These are phyloP conservation scores for Capronia americana DNA, from an alignment of 2,329 filamentous ascomycete species.

Conservation along the genomic window DNA sequence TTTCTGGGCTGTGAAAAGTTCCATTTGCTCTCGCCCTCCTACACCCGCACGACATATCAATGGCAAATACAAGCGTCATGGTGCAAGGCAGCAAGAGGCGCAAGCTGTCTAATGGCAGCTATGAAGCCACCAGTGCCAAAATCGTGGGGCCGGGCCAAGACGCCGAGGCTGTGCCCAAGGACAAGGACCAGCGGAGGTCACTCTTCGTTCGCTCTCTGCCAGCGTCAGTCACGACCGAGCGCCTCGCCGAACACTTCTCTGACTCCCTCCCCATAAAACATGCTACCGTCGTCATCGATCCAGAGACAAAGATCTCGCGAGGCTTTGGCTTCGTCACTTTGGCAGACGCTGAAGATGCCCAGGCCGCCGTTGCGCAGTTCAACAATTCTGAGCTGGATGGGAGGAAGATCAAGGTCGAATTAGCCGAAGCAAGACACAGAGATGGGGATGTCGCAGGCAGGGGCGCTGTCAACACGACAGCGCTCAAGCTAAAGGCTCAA, in stretches of 20 bases:
- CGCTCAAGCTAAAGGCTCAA: constrained; percentile 49
- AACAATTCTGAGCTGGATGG: constrained; percentile 79
- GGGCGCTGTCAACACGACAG: constrained; percentile 46
- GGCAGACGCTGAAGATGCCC: constrained; percentile 88
- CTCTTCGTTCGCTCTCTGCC: constrained; percentile 92
- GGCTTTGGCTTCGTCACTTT: constrained; percentile 98
- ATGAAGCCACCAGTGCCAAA: constrained; percentile 44
- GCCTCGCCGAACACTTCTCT: constrained; percentile 87
- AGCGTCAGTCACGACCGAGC: constrained; percentile 76
- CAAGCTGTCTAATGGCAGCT: constrained; percentile 43
- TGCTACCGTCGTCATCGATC: constrained; percentile 88
- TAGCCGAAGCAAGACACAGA: constrained; percentile 84
- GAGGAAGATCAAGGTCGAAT: constrained; percentile 80
- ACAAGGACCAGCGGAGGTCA: constrained; percentile 60
- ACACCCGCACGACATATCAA: not conserved
- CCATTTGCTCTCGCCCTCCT: constrained; percentile 1
- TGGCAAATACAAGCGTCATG: constrained; percentile 37
- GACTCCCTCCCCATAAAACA: constrained; percentile 95
- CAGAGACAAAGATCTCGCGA: constrained; percentile 82
- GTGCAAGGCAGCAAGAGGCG: constrained; percentile 47
- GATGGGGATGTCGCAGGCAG: constrained; percentile 57
- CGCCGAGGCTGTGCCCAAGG: constrained; percentile 35
- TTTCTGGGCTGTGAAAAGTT: constrained; percentile 1
- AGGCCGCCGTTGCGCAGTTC: constrained; percentile 79
- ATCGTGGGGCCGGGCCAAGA: constrained; percentile 40